phyloP scores from a whole-genome alignment of 139 green algal genomes.

The Astrephomene gubernaculifera region DNA sequence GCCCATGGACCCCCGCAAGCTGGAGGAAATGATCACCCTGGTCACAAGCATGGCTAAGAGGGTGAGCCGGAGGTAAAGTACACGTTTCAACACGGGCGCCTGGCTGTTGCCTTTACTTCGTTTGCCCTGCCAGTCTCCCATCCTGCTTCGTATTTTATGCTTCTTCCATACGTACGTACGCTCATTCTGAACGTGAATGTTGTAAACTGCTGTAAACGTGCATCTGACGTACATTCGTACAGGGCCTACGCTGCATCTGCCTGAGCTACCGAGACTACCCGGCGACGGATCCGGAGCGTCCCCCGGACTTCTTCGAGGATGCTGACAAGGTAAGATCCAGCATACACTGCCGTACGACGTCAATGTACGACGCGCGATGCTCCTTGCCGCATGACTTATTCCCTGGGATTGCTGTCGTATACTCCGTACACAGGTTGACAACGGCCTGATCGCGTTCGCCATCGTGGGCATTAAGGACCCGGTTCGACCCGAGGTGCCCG shows the following conservation, averaged over 20 bases:
- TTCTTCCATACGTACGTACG: too few relatives aligned
- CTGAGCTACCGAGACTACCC: conserved; percentile 77
- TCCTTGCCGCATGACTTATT: not conserved
- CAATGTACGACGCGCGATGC: too few relatives aligned
- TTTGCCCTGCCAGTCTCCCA: too few relatives aligned
- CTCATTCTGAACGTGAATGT: too few relatives aligned
- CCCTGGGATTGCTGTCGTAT: not conserved
- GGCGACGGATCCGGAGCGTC: not conserved
- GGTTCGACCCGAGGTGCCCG: conserved; percentile 74
- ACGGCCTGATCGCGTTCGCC: conserved; percentile 51
- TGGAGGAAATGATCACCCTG: conserved; percentile 61
- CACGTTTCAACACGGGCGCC: too few relatives aligned
- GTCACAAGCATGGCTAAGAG: conserved; percentile 50
- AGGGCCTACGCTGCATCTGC: conserved; percentile 89
- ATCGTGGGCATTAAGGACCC: conserved; percentile 98
- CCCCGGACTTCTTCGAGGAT: conserved; percentile 75
- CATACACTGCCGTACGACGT: too few relatives aligned
- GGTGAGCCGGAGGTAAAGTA: too few relatives aligned
- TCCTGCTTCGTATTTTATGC: too few relatives aligned
- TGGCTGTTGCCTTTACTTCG: too few relatives aligned
- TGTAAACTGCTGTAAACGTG: too few relatives aligned
- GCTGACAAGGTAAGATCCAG: conserved; percentile 64
- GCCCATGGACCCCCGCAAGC: conserved; percentile 59
- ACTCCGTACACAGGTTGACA: conserved; percentile 45
- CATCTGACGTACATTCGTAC: not conserved